Conservation (phyloP, 495 filamentous ascomycete species). For the Trichoderma erinaceum region DNA sequence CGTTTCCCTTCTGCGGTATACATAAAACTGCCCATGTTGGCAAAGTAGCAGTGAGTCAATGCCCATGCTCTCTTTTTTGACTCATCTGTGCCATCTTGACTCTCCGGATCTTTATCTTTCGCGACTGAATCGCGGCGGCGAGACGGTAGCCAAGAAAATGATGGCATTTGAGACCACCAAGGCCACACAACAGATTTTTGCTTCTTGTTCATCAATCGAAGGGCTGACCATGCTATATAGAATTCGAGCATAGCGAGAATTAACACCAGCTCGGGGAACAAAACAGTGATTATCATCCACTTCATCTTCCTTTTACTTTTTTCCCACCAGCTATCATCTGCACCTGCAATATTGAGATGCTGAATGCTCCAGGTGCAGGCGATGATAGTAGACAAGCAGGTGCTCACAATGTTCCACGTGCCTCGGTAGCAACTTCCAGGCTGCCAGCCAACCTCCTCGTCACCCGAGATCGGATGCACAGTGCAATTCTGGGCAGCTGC, state of each 20-base stretch:
- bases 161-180: background rate
- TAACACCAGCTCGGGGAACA: constrained; percentile 20
- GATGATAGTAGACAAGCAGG: constrained; percentile 25
- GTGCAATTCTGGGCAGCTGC: background rate
- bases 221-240: background rate
- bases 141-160: background rate
- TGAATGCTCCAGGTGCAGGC: constrained; percentile 31
- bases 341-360: constrained; percentile 25
- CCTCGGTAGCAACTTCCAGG: constrained; percentile 14
- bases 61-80: background rate
- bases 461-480: background rate
- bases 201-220: background rate
- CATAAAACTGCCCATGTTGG: background rate
- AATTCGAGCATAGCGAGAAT: constrained; percentile 20
- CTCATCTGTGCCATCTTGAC: background rate
- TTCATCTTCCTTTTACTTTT: constrained; percentile 10
- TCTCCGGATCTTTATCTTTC: background rate
- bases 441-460: background rate
- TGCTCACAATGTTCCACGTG: constrained; percentile 17
- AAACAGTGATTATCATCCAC: constrained; percentile 18
- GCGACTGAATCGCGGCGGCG: background rate
- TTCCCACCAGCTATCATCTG: background rate
- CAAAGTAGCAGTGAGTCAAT: background rate
- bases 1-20: background rate
- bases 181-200: background rate